These are phyloP conservation scores for Talaromyces amestolkiae DNA, from an alignment of 2,329 filamentous ascomycete species.

Conservation along the genomic window DNA sequence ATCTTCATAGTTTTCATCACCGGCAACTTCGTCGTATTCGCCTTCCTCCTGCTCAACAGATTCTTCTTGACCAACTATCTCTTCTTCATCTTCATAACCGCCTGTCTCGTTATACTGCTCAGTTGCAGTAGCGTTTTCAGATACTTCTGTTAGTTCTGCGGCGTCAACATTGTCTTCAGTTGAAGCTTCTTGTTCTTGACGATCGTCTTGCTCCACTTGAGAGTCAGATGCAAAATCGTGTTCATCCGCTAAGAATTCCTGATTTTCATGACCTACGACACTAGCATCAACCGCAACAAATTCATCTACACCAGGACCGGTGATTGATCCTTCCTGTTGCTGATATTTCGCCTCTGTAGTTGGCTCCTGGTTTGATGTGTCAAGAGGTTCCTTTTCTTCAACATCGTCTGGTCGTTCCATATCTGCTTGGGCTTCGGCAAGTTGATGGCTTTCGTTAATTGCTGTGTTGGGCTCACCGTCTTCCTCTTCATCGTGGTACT, in stretches of 20 bases:
- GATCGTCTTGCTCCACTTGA: background rate
- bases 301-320: background rate
- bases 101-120: constrained; percentile 16
- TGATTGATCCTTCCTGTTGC: constrained; percentile 14
- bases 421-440: constrained; percentile 11
- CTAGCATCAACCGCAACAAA: constrained; percentile 11
- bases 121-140: constrained; percentile 22
- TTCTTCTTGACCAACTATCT: background rate
- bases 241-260: background rate
- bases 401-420: constrained; percentile 27
- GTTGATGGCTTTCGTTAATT: background rate
- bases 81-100: constrained; percentile 1
- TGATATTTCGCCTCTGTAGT: constrained; percentile 22
- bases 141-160: background rate
- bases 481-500: constrained; percentile 10
- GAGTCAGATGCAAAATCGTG: background rate
- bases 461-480: background rate
- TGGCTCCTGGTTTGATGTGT: constrained; percentile 27
- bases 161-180: constrained; percentile 22
- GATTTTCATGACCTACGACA: constrained; percentile 15
- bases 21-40: constrained; percentile 11
- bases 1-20: constrained; percentile 21
- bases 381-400: constrained; percentile 34
- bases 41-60: background rate
- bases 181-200: background rate